Percentiles rank a stretch among this genome's conserved stretches.
These are phyloP conservation scores for Taphrina confusa DNA, from an alignment of 1,139 yeast genomes.

Conservation along the genomic window DNA sequence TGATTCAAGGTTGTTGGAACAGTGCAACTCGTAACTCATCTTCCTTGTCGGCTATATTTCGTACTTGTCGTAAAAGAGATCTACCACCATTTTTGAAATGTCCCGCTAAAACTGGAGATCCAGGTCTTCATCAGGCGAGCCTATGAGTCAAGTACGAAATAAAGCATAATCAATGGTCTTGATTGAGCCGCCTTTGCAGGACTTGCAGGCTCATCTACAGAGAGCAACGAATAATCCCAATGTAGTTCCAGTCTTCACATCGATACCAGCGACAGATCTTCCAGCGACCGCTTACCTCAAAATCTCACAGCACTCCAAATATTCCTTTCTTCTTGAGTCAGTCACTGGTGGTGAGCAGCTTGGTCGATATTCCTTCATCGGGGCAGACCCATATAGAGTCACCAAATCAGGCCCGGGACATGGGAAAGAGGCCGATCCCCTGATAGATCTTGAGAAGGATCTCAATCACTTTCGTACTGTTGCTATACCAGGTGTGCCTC, in stretches of 20 bases:
- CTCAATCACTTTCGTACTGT: conserved; percentile 66
- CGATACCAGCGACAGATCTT: conserved; percentile 70
- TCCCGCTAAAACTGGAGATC: too few relatives aligned
- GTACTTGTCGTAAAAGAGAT: background rate
- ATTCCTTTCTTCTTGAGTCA: conserved; percentile 82
- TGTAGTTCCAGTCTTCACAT: conserved; percentile 76
- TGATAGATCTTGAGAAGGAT: conserved; percentile 70
- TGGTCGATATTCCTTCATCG: conserved; percentile 87
- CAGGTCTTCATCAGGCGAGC: too few relatives aligned
- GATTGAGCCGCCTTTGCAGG: conserved; percentile 64
- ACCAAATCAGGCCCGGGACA: conserved; percentile 71
- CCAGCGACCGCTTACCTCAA: conserved; percentile 89
- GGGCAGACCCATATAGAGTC: conserved; percentile 75
- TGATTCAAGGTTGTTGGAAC: too few relatives aligned
- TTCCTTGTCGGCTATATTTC: background rate
- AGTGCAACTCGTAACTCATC: too few relatives aligned
- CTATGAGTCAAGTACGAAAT: too few relatives aligned
- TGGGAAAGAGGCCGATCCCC: conserved; percentile 73
- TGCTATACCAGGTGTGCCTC: conserved; percentile 72
- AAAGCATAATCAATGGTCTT: conserved; percentile 27
- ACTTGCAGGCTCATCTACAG: conserved; percentile 52
- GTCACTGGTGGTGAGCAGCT: conserved; percentile 86
- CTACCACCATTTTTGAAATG: background rate
- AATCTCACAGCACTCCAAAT: conserved; percentile 55
- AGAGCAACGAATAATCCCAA: conserved; percentile 49